Percentiles rank a stretch among this genome's conserved stretches.
Conservation (phyloP, 2,329 filamentous ascomycete genomes). For the Pochonia chlamydosporia region DNA sequence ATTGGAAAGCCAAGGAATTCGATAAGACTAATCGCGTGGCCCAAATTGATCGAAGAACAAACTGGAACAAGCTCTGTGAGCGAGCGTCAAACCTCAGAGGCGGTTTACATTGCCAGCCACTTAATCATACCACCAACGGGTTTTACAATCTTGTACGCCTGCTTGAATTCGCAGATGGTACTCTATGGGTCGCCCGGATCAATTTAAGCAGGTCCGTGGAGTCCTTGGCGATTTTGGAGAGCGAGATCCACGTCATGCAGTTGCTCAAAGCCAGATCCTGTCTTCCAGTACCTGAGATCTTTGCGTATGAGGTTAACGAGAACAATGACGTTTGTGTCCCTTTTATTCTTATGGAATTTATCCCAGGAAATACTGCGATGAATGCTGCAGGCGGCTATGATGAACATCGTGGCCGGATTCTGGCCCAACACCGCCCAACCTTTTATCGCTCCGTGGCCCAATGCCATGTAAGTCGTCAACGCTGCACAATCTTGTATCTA, state of each 20-base stretch:
- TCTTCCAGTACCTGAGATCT: conserved; percentile 19
- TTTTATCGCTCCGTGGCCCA: conserved; percentile 9
- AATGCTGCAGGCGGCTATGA: conserved; percentile 16
- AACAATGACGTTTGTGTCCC: conserved; percentile 18
- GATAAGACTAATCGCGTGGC: neutral
- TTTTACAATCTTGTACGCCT: neutral
- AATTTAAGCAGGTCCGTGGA: neutral
- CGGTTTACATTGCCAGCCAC: neutral
- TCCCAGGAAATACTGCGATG: conserved; percentile 21
- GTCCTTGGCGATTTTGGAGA: neutral
- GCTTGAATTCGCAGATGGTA: neutral
- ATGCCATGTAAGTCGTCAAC: too few species aligned
- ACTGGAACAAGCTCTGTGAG: neutral
- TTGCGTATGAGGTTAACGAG: conserved; percentile 15
- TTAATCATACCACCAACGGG: neutral
- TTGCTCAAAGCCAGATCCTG: neutral
- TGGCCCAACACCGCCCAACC: conserved; percentile 1
- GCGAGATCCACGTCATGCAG: neutral
- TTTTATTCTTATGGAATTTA: conserved; percentile 24
- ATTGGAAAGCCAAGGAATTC: neutral
- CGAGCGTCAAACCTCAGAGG: neutral
- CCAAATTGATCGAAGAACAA: neutral
- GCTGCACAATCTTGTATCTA: too few species aligned
- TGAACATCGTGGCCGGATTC: conserved; percentile 15
- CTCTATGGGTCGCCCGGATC: neutral